A percentile compares a stretch with the other conserved stretches of the same genome.
Evolutionary conservation across 768 basidiomycete genomes (phyloP).

Genomic region (Lentinus tigrinus): DNA sequence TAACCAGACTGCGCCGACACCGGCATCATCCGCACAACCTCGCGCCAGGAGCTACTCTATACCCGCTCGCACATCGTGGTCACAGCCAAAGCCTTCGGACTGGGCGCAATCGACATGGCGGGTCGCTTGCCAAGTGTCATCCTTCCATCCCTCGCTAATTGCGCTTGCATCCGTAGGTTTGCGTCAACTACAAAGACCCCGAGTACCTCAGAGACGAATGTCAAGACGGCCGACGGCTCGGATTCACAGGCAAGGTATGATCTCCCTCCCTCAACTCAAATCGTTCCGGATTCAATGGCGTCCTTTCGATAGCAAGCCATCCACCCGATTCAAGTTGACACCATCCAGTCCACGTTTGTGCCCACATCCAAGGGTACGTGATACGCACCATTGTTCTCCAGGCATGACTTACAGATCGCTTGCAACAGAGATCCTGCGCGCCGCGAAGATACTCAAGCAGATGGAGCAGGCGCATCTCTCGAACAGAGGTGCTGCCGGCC

Average conservation of each 20-base stretch:
- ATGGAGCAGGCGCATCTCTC: constrained; percentile 58
- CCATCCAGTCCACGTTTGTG: constrained; percentile 76
- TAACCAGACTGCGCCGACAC: constrained; percentile 84
- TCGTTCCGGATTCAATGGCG: background rate
- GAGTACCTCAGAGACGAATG: constrained; percentile 71
- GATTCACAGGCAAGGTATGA: constrained; percentile 87
- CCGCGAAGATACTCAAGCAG: constrained; percentile 64
- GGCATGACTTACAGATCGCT: background rate
- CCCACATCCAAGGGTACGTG: constrained; percentile 65
- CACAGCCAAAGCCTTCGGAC: constrained; percentile 77
- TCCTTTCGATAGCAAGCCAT: constrained; percentile 76
- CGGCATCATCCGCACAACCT: constrained; percentile 71
- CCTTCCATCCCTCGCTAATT: background rate
- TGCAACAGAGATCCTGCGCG: constrained; percentile 70
- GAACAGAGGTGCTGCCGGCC: constrained; percentile 67
- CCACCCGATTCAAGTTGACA: constrained; percentile 80
- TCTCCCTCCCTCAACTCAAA: background rate
- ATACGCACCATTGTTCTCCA: background rate
- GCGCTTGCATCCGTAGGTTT: constrained; percentile 52
- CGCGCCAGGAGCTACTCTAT: constrained; percentile 75
- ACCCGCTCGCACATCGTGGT: constrained; percentile 82
- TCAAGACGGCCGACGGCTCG: constrained; percentile 73
- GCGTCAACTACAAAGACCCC: constrained; percentile 80
- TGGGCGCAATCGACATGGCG: constrained; percentile 92
- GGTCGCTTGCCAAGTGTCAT: constrained; percentile 1